Percentiles rank a stretch among this genome's conserved stretches.
Evolutionary conservation across 2,329 filamentous ascomycete genomes (phyloP).

Genomic region (Aciculosporium take): DNA sequence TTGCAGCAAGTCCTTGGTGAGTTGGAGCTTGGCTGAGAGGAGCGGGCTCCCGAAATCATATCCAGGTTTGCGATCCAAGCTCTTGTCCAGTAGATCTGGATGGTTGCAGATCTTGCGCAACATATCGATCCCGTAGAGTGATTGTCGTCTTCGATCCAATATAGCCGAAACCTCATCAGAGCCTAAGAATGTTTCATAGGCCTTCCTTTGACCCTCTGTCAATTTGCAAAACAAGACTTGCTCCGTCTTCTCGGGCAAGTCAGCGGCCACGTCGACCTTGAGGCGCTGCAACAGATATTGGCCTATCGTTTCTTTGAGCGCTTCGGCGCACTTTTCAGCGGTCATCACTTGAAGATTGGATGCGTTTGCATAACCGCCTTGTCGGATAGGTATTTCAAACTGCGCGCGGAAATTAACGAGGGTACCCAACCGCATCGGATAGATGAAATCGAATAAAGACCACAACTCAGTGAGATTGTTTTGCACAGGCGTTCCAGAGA

Average conservation of each 20-base stretch:
- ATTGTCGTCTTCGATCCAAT: conserved; percentile 57
- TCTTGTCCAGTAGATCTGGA: conserved; percentile 66
- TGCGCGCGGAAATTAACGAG: conserved; percentile 80
- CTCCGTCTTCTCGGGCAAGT: conserved; percentile 90
- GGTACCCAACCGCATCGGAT: conserved; percentile 86
- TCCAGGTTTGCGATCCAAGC: conserved; percentile 37
- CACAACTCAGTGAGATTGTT: conserved; percentile 92
- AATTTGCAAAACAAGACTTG: conserved; percentile 93
- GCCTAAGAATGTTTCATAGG: conserved; percentile 66
- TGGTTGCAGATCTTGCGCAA: conserved; percentile 96
- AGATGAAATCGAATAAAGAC: conserved; percentile 96
- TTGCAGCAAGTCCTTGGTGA: conserved; percentile 73
- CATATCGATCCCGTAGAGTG: conserved; percentile 80
- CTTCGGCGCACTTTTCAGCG: conserved; percentile 85
- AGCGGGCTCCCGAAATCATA: conserved; percentile 66
- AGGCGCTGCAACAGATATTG: conserved; percentile 85
- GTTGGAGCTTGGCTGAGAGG: conserved; percentile 91
- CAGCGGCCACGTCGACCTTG: conserved; percentile 85
- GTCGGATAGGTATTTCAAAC: conserved; percentile 86
- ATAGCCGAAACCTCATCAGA: conserved; percentile 83
- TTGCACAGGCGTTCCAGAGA: conserved; percentile 95
- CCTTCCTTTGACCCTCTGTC: conserved; percentile 58
- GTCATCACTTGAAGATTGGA: conserved; percentile 90
- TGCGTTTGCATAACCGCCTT: conserved; percentile 90
- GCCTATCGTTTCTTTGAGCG: conserved; percentile 82